Evolutionary conservation across 208 protist genomes (phyloP).

Genomic region (Trypanosoma rangeli): DNA sequence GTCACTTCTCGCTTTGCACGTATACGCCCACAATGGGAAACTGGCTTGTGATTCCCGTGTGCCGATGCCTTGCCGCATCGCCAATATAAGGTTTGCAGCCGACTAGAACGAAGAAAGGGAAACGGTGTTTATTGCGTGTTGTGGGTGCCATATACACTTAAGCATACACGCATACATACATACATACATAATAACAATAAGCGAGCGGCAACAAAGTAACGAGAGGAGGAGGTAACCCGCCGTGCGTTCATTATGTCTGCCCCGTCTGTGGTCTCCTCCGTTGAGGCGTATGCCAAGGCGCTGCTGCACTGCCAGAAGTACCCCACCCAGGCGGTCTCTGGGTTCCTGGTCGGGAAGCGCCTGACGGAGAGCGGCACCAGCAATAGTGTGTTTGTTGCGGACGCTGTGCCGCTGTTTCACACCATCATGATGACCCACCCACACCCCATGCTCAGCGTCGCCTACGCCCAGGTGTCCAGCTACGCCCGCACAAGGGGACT

Average conservation of each 20-base stretch:
- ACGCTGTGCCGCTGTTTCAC: conserved; percentile 83
- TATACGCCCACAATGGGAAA: too few relatives aligned
- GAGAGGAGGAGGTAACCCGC: not conserved
- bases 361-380: conserved; percentile 31
- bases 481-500: conserved; percentile 64
- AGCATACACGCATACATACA: not conserved
- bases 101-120: too few relatives aligned
- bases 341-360: conserved; percentile 83
- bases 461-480: conserved; percentile 70
- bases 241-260: conserved; percentile 4
- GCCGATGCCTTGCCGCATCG: too few relatives aligned
- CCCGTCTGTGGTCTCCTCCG: conserved; percentile 50
- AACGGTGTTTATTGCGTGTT: too few relatives aligned
- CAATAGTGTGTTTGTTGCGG: conserved; percentile 38
- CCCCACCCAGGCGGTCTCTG: conserved; percentile 75
- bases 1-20: conserved; percentile 19
- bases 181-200: conserved; percentile 9
- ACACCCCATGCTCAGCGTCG: conserved; percentile 82
- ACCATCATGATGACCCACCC: conserved; percentile 68
- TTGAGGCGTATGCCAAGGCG: conserved; percentile 79
- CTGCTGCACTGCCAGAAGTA: conserved; percentile 88
- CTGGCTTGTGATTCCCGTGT: too few relatives aligned
- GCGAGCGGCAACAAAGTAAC: conserved; percentile 10
- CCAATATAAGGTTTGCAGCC: conserved; percentile 1
- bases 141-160: not conserved